Evolutionary conservation across 78 protist species (phyloP).

Genomic region (Pigoraptor vietnamica): DNA sequence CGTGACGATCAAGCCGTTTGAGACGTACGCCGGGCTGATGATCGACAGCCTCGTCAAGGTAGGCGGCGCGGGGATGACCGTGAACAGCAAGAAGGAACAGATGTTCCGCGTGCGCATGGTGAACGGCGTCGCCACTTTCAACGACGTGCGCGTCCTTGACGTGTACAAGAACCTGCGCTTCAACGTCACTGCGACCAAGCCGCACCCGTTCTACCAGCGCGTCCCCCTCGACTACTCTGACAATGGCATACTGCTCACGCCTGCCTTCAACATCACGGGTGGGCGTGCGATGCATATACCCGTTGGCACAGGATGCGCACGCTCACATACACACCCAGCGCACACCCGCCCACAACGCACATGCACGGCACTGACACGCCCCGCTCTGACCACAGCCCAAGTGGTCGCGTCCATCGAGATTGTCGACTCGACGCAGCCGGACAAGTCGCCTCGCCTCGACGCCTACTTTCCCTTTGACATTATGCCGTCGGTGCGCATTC

Average conservation of each 20-base stretch:
- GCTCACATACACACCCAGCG: no score
- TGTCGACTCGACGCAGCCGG: not conserved
- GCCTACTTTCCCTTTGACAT: not conserved
- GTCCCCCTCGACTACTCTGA: not conserved
- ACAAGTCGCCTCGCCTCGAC: not conserved
- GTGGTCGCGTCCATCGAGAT: not conserved
- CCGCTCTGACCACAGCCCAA: no score
- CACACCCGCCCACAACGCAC: no score
- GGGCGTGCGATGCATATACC: not conserved
- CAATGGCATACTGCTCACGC: not conserved
- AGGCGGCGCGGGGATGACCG: not conserved
- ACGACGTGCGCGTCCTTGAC: not conserved
- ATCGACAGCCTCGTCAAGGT: not conserved
- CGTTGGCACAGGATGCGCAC: no score
- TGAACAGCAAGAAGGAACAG: not conserved
- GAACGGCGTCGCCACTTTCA: not conserved
- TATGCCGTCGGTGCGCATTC: not conserved
- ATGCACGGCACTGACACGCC: no score
- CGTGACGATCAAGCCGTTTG: not conserved
- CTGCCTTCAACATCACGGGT: not conserved
- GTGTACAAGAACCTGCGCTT: not conserved
- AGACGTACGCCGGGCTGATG: not conserved
- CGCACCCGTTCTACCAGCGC: not conserved
- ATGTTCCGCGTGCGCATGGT: not conserved
- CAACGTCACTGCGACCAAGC: not conserved